These are phyloP conservation scores for Penicillium sp. DNA, from an alignment of 2,329 filamentous ascomycete genomes.

Conservation along the genomic window DNA sequence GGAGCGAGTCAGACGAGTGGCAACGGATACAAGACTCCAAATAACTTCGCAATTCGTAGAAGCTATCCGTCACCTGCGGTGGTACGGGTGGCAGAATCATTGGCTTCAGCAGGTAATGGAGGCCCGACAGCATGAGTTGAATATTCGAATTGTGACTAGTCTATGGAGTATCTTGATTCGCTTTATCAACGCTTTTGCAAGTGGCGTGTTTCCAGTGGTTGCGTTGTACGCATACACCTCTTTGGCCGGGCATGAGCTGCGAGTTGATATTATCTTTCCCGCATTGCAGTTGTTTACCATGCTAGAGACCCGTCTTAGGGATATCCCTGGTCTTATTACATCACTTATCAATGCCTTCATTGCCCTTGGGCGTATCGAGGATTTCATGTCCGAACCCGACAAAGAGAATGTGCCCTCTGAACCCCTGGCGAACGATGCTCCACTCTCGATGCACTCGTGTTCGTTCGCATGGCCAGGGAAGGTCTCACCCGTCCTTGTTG, in stretches of 20 bases:
- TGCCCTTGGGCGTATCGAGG: conserved; percentile 75
- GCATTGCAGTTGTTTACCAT: conserved; percentile 77
- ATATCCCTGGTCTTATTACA: conserved; percentile 72
- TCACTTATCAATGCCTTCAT: conserved; percentile 78
- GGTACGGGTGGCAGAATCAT: conserved; percentile 77
- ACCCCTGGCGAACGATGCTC: conserved; percentile 26
- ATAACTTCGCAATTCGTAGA: conserved; percentile 83
- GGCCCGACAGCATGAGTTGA: conserved; percentile 65
- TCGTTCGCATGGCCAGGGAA: conserved; percentile 79
- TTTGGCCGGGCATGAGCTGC: conserved; percentile 63
- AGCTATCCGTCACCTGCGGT: conserved; percentile 73
- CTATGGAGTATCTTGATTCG: conserved; percentile 62
- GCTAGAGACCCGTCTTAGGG: conserved; percentile 69
- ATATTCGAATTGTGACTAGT: conserved; percentile 61
- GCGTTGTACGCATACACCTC: conserved; percentile 80
- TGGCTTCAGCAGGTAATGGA: conserved; percentile 70
- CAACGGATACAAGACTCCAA: conserved; percentile 76
- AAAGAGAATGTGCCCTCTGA: conserved; percentile 62
- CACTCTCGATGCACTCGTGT: conserved; percentile 54
- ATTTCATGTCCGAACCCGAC: conserved; percentile 83
- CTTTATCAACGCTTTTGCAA: conserved; percentile 68
- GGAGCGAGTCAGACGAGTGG: conserved; percentile 67
- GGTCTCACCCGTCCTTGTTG: conserved; percentile 51
- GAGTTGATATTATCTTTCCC: conserved; percentile 81
- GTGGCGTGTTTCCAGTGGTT: conserved; percentile 72